Base-by-base conservation (phyloP, 306 rosid species). In the Corylus avellana region DNA sequence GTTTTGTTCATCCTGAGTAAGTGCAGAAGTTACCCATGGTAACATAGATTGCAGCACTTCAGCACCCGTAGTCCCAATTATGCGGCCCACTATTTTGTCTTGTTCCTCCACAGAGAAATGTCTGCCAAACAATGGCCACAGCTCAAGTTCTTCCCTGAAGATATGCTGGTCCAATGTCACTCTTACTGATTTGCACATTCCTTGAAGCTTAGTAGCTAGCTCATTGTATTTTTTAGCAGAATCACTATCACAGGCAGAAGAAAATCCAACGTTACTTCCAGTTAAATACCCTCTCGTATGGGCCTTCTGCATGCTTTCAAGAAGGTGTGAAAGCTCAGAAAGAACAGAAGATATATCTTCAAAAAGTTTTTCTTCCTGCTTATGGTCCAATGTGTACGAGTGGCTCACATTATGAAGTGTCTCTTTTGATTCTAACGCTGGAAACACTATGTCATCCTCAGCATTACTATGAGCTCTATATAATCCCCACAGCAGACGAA, bases 391-490 rank as follows among this genome's bases (percentile, higher is more conserved):
- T 12, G 84, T 93, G 86, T 96, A 96, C 4, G 99, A 96, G 87
- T 96, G 99, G 76, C 98, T 93, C 71, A 96, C 99, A 64, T 96
- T 96, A 80, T 96, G 99, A 86, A 96, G 94, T 6, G 98, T 69
- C 90, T 96, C 99, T 84, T 96, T 93, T 80, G 99, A 96, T 90
- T 96, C 98, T 84, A 96, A 77, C 0, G 99, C 99, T 51, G 99
- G 98, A 86, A 96, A 96, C 77, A 93, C 98, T 78, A 96, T 91
- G 82, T 96, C 99, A 81, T 96, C 99, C 84, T 96, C 99, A 59
- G 99, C 99, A 85, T 96, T 96, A 84, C 99, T 96, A 76, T 96
- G 99, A 76, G 99, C 99, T 89, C 98, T 91, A 81, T 96, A 93
- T 79, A 96, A 87, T 44, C 99, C 99, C 99, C 99, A 96, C 78